These are phyloP conservation scores for Periconia macrospinosa DNA, from an alignment of 2,329 filamentous ascomycete species.

Conservation along the genomic window DNA sequence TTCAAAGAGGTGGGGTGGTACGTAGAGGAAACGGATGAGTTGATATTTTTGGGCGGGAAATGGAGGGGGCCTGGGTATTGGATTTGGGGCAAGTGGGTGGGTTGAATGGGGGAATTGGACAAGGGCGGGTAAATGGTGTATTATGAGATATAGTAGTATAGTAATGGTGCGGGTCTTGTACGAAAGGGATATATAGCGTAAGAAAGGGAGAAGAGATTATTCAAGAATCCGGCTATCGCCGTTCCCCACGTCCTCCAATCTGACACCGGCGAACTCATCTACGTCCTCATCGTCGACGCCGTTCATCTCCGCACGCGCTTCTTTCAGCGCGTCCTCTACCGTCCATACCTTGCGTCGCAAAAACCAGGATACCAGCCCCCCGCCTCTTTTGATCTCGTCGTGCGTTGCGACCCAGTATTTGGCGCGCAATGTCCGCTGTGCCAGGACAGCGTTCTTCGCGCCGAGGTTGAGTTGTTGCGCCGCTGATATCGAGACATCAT, in stretches of 20 bases:
- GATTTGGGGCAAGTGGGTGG: conserved; percentile 25
- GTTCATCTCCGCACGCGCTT: conserved; percentile 50
- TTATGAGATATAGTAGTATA: background rate
- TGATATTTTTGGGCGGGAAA: conserved; percentile 24
- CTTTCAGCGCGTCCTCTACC: conserved; percentile 51
- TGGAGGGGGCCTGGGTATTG: conserved; percentile 26
- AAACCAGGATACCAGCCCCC: conserved; percentile 58
- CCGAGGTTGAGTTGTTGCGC: conserved; percentile 65
- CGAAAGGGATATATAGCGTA: too few relatives aligned
- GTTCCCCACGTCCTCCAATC: conserved; percentile 58
- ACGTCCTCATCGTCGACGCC: conserved; percentile 29
- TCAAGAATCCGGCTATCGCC: conserved; percentile 58
- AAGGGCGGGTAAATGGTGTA: background rate
- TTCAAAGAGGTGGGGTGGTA: conserved; percentile 28
- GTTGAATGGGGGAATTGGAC: background rate
- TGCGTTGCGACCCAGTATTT: conserved; percentile 69
- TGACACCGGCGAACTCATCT: conserved; percentile 45
- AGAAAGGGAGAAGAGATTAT: conserved; percentile 25
- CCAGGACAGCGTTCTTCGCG: conserved; percentile 62
- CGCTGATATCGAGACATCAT: conserved; percentile 58
- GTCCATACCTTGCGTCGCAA: conserved; percentile 48
- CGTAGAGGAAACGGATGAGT: conserved; percentile 10
- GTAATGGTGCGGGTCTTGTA: background rate
- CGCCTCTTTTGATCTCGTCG: conserved; percentile 64
- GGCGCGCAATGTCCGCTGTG: conserved; percentile 55